These are phyloP conservation scores for Vicia faba DNA, from an alignment of 306 rosid genomes.

Conservation along the genomic window DNA sequence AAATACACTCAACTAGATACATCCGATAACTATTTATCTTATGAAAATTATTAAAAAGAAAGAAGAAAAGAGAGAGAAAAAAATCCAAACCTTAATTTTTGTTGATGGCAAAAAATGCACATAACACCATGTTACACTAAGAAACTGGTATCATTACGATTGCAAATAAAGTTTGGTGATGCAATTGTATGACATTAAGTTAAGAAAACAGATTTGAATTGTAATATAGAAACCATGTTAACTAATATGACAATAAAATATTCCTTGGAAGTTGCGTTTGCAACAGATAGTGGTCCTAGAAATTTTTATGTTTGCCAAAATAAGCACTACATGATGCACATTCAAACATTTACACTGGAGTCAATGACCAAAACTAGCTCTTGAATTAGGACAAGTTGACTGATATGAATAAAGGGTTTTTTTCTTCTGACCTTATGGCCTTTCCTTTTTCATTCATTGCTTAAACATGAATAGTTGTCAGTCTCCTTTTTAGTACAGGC, in stretches of 20 bases:
- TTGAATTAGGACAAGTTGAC: constrained; percentile 32
- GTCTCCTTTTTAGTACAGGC: background rate
- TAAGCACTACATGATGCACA: constrained; percentile 38
- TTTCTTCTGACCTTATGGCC: constrained; percentile 16
- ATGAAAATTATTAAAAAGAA: too few relatives aligned
- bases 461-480: constrained; percentile 23
- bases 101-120: background rate
- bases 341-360: constrained; percentile 31
- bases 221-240: constrained; percentile 22
- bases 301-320: constrained; percentile 41
- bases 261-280: constrained; percentile 36
- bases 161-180: constrained; percentile 13
- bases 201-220: constrained; percentile 22
- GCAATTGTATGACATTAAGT: constrained; percentile 30
- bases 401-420: constrained; percentile 32
- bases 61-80: too few relatives aligned
- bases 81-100: background rate
- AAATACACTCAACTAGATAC: too few relatives aligned
- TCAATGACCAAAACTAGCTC: constrained; percentile 38
- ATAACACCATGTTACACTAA: background rate
- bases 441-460: constrained; percentile 27
- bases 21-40: too few relatives aligned
- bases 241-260: constrained; percentile 37
- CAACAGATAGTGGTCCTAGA: constrained; percentile 41
- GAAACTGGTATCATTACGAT: constrained; percentile 4